Evolutionary conservation across 2,329 filamentous ascomycete genomes (phyloP), one percentile per base, ranked within the genome.

Genomic region (Fusarium compactum): DNA sequence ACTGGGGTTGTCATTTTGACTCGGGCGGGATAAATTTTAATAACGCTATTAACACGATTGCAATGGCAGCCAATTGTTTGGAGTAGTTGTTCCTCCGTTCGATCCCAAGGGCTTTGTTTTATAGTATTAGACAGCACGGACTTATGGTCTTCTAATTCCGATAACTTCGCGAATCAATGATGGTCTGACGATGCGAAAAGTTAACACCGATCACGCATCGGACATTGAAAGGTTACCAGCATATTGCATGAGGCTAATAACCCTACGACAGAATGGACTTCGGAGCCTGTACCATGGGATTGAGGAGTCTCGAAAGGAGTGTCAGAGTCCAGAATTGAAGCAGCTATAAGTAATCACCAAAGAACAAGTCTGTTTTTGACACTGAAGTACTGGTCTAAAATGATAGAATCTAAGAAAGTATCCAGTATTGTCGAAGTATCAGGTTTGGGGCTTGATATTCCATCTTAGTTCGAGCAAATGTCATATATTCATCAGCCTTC

Each of bases 1-100:
- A 74, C 67, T 41, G 73, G 71, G 24, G 62, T 52, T 18, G 61
- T 12, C 72, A 75, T 74, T 32, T 58, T 71, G 46, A 40, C 59
- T 14, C 32, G 18, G 5, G n/a, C 22, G 27, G 15, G 6, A 11
- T 9, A 14, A 6, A 3, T 47, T 16, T 40, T 6, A 11, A 6
- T 46, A 15, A 16, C 18, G 12, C 27, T 52, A 10, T 9, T n/a
- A 15, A 27, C 40, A 25, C 25, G 15, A 8, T 12, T 40, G 24
- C 14, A n/a, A 20, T 20, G 7, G 12, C 15, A 9, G 9, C 8
- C n/a, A 9, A 16, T 7, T 1, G 14, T 22, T 20, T n/a, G 8
- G 18, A 14, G 14, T 12, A 27, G 0, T 18, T 32, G 2, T 8
- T 16, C 16, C 20, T 15, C n/a, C 16, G 18, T 30, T 30, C 3